A percentile compares a stretch with the other conserved stretches of the same genome.
These are phyloP conservation scores for Carallia pectinifolia DNA, from an alignment of 345 rosid species.

Conservation along the genomic window DNA sequence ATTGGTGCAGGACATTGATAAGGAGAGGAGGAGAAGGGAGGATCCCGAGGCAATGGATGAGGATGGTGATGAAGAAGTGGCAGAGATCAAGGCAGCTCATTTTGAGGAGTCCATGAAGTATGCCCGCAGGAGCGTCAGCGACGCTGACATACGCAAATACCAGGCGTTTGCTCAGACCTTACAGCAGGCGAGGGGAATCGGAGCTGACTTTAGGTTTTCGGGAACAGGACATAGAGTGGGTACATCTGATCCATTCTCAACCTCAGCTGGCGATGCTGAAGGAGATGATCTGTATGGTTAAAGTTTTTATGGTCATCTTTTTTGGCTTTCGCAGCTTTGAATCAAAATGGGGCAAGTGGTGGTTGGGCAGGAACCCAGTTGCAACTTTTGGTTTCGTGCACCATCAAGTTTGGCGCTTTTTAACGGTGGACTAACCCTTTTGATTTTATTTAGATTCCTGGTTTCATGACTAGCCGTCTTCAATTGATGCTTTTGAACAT, in stretches of 20 bases:
- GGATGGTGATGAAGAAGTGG: slow-evolving; percentile 50
- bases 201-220: slow-evolving; percentile 42
- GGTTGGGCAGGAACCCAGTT: background rate
- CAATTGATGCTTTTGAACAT: no score
- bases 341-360: background rate
- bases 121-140: slow-evolving; percentile 47
- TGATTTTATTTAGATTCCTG: no score
- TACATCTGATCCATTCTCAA: slow-evolving; percentile 38
- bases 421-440: background rate
- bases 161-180: slow-evolving; percentile 46
- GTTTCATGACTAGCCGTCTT: no score
- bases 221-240: slow-evolving; percentile 18
- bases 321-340: background rate
- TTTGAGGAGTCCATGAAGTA: slow-evolving; percentile 56
- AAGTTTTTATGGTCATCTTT: background rate
- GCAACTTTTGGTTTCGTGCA: background rate
- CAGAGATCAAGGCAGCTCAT: slow-evolving; percentile 51
- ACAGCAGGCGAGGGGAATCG: slow-evolving; percentile 49
- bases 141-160: slow-evolving; percentile 47
- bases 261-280: slow-evolving; percentile 35
- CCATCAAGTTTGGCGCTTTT: background rate
- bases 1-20: slow-evolving; percentile 42
- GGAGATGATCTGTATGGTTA: slow-evolving; percentile 47
- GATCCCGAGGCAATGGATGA: slow-evolving; percentile 56
- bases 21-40: slow-evolving; percentile 33